Conservation (phyloP, 495 filamentous ascomycete genomes). For the Bacidia rubella region DNA sequence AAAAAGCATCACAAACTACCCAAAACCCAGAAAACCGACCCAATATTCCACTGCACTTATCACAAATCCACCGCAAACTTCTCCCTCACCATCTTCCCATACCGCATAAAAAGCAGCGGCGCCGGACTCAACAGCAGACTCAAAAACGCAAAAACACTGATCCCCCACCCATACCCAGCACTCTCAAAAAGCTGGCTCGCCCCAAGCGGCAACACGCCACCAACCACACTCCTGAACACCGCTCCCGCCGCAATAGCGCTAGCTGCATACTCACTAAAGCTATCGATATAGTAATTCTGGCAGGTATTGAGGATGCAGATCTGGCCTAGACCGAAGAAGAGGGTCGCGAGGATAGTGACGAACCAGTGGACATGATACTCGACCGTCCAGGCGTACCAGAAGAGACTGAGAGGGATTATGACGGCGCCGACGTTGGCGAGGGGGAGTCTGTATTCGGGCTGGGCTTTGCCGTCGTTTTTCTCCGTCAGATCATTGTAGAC, state of each 20-base stretch:
- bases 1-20: neutral
- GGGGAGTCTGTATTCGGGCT: conserved; percentile 31
- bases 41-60: neutral
- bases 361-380: conserved; percentile 40
- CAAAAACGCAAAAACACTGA: conserved; percentile 42
- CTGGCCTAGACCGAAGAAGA: conserved; percentile 39
- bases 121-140: conserved; percentile 37
- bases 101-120: conserved; percentile 37
- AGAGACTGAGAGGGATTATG: conserved; percentile 37
- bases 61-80: conserved; percentile 27
- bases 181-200: conserved; percentile 36
- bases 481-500: conserved; percentile 23
- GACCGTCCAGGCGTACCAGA: conserved; percentile 60
- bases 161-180: conserved; percentile 43
- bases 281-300: conserved; percentile 56
- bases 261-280: conserved; percentile 51
- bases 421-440: conserved; percentile 34
- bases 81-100: conserved; percentile 36
- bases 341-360: conserved; percentile 47
- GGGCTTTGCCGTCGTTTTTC: conserved; percentile 19
- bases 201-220: conserved; percentile 42
- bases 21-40: neutral
- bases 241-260: conserved; percentile 42
- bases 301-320: conserved; percentile 44
- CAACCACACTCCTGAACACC: conserved; percentile 37